These are phyloP conservation scores for Russula ochroleuca DNA, from an alignment of 768 basidiomycete species.

Conservation along the genomic window DNA sequence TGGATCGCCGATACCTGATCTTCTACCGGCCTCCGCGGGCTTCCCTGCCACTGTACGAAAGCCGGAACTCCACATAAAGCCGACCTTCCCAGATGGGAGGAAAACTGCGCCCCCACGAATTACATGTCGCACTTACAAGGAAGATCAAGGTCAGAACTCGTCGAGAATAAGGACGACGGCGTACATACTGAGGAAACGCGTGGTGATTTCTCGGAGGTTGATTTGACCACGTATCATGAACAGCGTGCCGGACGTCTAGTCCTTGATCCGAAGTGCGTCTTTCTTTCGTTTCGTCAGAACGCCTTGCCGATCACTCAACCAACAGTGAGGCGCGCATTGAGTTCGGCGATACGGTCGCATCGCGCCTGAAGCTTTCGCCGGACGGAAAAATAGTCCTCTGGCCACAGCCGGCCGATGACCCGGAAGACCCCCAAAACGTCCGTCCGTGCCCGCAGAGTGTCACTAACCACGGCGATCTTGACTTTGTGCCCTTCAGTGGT, in stretches of 20 bases:
- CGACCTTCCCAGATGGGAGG: too few relatives aligned
- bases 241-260: constrained; percentile 54
- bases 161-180: not conserved
- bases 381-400: constrained; percentile 61
- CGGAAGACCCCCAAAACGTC: constrained; percentile 63
- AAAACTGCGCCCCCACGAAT: not conserved
- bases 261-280: constrained; percentile 51
- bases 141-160: not conserved
- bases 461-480: not conserved
- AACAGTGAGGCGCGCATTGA: constrained; percentile 57
- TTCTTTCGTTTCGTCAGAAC: not conserved
- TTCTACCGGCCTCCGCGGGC: not conserved
- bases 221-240: constrained; percentile 47
- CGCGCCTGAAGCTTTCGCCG: constrained; percentile 50
- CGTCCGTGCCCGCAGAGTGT: constrained; percentile 18
- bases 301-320: not conserved
- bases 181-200: not conserved
- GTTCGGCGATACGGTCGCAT: constrained; percentile 53
- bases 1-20: not conserved
- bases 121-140: not conserved
- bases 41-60: not conserved
- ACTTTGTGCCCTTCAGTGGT: constrained; percentile 43
- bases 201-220: constrained; percentile 27
- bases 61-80: not conserved
- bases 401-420: constrained; percentile 63